Evolutionary conservation across 257 asterid genomes (phyloP).

Genomic region (Solanum chiquidenum): DNA sequence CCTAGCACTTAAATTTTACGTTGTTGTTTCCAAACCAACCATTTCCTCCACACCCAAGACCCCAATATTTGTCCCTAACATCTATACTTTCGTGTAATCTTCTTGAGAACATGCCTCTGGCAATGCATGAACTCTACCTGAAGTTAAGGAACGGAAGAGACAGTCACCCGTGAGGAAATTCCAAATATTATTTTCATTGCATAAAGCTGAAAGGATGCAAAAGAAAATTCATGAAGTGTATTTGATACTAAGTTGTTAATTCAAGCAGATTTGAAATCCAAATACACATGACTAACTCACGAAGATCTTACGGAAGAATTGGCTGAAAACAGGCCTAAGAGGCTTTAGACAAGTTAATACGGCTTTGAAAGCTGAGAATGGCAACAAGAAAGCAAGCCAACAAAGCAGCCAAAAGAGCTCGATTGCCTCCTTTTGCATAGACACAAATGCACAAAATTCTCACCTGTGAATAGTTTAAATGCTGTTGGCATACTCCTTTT

Average conservation of each 20-base stretch:
- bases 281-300: neutral
- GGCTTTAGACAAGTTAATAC: neutral
- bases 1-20: neutral
- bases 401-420: neutral
- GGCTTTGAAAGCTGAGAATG: neutral
- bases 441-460: neutral
- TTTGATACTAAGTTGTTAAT: neutral
- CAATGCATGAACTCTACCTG: neutral
- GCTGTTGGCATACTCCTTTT: constrained; percentile 56
- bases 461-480: constrained; percentile 66
- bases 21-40: neutral
- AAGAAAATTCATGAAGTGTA: neutral
- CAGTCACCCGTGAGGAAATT: neutral
- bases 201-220: neutral
- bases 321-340: neutral
- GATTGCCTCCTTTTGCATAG: neutral
- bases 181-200: neutral
- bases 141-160: neutral
- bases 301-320: neutral
- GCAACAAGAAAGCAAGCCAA: neutral
- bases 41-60: neutral
- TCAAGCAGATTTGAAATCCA: neutral
- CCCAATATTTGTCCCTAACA: neutral
- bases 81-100: neutral
- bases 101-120: neutral